These are phyloP conservation scores for Morella rubra DNA, from an alignment of 306 rosid genomes.

Conservation along the genomic window DNA sequence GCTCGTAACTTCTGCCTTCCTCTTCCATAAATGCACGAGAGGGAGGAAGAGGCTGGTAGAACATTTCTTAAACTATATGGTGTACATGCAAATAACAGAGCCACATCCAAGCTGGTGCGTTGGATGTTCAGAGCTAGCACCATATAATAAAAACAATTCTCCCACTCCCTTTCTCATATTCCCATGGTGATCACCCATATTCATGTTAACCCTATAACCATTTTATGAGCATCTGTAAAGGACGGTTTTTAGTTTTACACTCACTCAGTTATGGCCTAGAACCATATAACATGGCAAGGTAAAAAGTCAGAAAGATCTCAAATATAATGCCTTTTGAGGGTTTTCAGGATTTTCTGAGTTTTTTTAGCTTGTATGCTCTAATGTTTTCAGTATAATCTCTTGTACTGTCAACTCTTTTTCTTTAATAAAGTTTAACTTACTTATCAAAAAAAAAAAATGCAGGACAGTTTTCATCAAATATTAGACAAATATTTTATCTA, in stretches of 20 bases:
- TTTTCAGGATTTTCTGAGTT: too few species aligned
- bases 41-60: not conserved
- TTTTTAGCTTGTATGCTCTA: too few species aligned
- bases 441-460: too few species aligned
- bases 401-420: too few species aligned
- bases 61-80: not conserved
- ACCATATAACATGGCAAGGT: not conserved
- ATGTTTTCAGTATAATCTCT: too few species aligned
- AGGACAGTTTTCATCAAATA: not conserved
- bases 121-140: not conserved
- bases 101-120: not conserved
- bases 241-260: not conserved
- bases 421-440: too few species aligned
- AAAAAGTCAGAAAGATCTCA: not conserved
- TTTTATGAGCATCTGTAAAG: not conserved
- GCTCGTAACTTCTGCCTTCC: not conserved
- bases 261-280: not conserved
- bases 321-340: not conserved
- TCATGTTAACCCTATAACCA: not conserved
- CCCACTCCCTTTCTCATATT: not conserved
- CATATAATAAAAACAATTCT: not conserved
- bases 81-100: not conserved
- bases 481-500: not conserved
- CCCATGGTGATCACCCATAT: not conserved
- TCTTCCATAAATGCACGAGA: not conserved